A percentile compares a stretch with the other conserved stretches of the same genome.
These are phyloP conservation scores for Apiosordaria backusii DNA, from an alignment of 495 filamentous ascomycete genomes.

Conservation along the genomic window DNA sequence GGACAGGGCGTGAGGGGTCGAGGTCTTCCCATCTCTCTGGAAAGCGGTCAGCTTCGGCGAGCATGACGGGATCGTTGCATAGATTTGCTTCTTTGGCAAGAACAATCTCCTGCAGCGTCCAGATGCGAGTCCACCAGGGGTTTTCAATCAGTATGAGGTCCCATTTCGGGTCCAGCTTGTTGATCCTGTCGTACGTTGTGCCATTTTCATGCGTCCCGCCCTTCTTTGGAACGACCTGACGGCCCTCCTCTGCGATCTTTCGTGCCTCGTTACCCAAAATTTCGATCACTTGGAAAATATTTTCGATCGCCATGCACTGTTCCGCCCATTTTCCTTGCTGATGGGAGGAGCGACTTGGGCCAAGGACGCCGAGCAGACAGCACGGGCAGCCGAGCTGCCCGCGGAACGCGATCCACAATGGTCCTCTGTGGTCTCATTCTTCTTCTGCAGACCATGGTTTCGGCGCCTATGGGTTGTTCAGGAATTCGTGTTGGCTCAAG, in stretches of 20 bases:
- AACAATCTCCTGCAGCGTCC: conserved; percentile 21
- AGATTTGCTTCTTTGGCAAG: conserved; percentile 10
- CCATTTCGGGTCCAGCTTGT: neutral
- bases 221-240: neutral
- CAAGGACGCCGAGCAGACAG: neutral
- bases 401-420: no score
- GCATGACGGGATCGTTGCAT: neutral
- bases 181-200: neutral
- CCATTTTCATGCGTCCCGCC: neutral
- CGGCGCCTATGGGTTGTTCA: no score
- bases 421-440: conserved; percentile 13
- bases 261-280: neutral
- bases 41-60: neutral
- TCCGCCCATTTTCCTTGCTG: neutral
- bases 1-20: neutral
- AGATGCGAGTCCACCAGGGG: conserved; percentile 20
- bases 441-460: no score
- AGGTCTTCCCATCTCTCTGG: neutral
- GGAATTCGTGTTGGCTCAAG: no score
- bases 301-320: neutral
- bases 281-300: neutral
- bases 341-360: neutral
- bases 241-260: neutral
- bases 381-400: conserved; percentile 16
- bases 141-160: neutral